Conservation (phyloP, 768 basidiomycete genomes). For the Lactarius tabidus region DNA sequence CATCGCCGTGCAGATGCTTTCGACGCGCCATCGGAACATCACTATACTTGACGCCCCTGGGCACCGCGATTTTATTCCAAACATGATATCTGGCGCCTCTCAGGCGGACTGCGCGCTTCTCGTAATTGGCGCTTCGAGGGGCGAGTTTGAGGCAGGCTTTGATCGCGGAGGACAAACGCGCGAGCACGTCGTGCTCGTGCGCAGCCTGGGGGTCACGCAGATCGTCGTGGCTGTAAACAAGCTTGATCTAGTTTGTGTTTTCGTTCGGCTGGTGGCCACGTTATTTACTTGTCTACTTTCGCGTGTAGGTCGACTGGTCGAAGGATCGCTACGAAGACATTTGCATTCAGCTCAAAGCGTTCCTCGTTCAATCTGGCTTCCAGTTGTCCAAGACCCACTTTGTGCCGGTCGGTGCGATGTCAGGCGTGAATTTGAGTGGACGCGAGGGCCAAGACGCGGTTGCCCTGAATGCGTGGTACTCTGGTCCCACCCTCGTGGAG, state of each 20-base stretch:
- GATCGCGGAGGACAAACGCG: conserved; percentile 92
- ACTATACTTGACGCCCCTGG: conserved; percentile 98
- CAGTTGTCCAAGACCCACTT: conserved; percentile 72
- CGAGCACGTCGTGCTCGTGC: conserved; percentile 87
- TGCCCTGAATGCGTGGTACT: conserved; percentile 69
- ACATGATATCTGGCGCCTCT: conserved; percentile 98
- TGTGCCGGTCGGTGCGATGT: conserved; percentile 86
- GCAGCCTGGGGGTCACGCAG: conserved; percentile 89
- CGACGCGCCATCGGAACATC: conserved; percentile 70
- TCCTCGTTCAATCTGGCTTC: conserved; percentile 88
- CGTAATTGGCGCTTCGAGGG: conserved; percentile 84
- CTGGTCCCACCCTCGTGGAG: conserved; percentile 79
- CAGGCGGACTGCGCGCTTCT: conserved; percentile 95
- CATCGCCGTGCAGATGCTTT: conserved; percentile 77
- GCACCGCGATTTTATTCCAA: conserved; percentile 96
- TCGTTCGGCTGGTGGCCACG: neutral
- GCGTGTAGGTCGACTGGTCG: conserved; percentile 77
- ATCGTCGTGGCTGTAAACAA: conserved; percentile 94
- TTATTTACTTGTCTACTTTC: neutral
- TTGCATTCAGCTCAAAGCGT: conserved; percentile 63
- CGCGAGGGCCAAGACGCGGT: conserved; percentile 45
- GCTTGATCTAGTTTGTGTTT: conserved; percentile 69
- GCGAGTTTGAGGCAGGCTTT: conserved; percentile 96
- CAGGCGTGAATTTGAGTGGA: conserved; percentile 76
- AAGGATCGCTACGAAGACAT: conserved; percentile 84